phyloP scores from a whole-genome alignment of 805 yeast species.

The Teunomyces panamensis region DNA sequence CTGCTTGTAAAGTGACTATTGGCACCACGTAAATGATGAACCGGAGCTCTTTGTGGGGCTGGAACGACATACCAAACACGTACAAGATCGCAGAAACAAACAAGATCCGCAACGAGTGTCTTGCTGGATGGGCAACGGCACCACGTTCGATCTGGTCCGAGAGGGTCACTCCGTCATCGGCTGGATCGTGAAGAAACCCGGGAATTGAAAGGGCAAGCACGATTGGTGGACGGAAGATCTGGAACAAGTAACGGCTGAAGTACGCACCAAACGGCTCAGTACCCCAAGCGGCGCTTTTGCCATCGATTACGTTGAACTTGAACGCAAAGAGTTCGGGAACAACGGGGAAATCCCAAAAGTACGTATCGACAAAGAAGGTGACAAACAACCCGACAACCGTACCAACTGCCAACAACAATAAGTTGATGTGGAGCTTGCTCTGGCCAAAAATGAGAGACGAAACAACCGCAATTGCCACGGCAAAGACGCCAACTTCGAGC shows the following conservation, averaged over 20 bases:
- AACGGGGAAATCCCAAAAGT: slow-evolving; percentile 63
- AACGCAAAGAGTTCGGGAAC: slow-evolving; percentile 78
- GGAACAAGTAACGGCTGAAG: slow-evolving; percentile 47
- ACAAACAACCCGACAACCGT: slow-evolving; percentile 46
- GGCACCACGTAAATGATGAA: slow-evolving; percentile 79
- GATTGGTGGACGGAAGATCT: slow-evolving; percentile 42
- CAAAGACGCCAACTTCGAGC: slow-evolving; percentile 62
- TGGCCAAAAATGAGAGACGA: slow-evolving; percentile 46
- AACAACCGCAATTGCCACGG: slow-evolving; percentile 44
- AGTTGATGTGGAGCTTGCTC: slow-evolving; percentile 37
- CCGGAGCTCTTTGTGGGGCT: slow-evolving; percentile 94
- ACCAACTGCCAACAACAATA: slow-evolving; percentile 47
- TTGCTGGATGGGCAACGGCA: slow-evolving; percentile 23
- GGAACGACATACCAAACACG: slow-evolving; percentile 66
- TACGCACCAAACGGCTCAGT: slow-evolving; percentile 71
- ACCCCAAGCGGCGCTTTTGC: slow-evolving; percentile 81
- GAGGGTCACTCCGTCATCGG: slow-evolving; percentile 39
- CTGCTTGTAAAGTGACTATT: slow-evolving; percentile 58
- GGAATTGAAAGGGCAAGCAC: slow-evolving; percentile 38
- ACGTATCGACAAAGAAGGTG: slow-evolving; percentile 60
- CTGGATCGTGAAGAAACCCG: slow-evolving; percentile 44
- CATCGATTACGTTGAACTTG: slow-evolving; percentile 70
- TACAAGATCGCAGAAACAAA: slow-evolving; percentile 52
- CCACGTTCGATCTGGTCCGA: slow-evolving; percentile 11
- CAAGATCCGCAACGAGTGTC: slow-evolving; percentile 41